Conservation (phyloP, 192 early-diverging fungal species). For the Umbelopsis vinacea region DNA sequence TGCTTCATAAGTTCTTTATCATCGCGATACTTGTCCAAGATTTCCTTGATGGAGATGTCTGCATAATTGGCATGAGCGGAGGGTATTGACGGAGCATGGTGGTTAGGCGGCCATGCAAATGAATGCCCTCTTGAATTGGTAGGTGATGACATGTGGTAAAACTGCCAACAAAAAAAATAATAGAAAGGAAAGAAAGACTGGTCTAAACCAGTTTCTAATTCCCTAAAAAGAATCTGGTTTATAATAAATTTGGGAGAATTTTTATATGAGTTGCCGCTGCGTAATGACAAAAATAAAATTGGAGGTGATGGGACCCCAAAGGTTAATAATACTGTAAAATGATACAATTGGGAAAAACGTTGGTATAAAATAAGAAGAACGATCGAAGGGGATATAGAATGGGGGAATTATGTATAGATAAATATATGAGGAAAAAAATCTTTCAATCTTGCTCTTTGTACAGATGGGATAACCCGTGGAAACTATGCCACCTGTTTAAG, state of each 20-base stretch:
- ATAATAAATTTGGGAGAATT: too few relatives aligned
- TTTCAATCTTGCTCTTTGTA: conserved; percentile 19
- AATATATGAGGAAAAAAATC: not conserved
- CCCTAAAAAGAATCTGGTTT: too few relatives aligned
- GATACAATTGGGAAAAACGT: conserved; percentile 10
- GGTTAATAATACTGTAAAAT: conserved; percentile 4
- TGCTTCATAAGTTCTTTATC: conserved; percentile 35
- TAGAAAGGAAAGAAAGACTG: not conserved
- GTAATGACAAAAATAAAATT: not conserved
- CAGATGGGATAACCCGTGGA: conserved; percentile 12
- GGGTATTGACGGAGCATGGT: not conserved
- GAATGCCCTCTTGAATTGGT: conserved; percentile 1
- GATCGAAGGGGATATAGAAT: not conserved
- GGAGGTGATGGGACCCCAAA: not conserved
- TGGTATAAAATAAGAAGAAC: conserved; percentile 8
- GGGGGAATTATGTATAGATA: conserved; percentile 16
- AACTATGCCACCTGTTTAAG: conserved; percentile 12
- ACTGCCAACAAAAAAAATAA: not conserved
- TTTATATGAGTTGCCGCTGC: not conserved
- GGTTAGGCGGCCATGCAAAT: not conserved
- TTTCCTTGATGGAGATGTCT: conserved; percentile 35
- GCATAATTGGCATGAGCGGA: not conserved
- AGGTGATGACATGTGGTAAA: not conserved
- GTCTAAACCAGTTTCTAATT: too few relatives aligned
- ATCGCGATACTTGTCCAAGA: conserved; percentile 32